Percentiles rank a stretch among this genome's conserved stretches.
These are phyloP conservation scores for Clitocybe nebularis DNA, from an alignment of 1,284 basidiomycete species.

Conservation along the genomic window DNA sequence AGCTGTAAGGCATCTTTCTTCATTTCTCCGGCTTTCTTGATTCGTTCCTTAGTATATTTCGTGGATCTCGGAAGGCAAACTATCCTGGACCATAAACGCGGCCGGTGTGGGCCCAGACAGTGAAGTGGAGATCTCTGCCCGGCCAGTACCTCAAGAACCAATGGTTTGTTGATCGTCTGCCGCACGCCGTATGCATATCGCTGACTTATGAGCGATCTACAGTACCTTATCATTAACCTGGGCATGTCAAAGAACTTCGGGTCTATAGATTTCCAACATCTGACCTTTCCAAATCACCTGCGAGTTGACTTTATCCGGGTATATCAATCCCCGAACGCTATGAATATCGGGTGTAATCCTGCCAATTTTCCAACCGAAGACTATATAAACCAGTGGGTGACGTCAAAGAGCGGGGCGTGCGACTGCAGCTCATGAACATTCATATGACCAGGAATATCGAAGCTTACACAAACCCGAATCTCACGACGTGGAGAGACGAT, in stretches of 20 bases:
- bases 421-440: neutral
- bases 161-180: slow-evolving; percentile 47
- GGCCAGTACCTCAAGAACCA: slow-evolving; percentile 81
- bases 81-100: slow-evolving; percentile 64
- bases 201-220: neutral
- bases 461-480: slow-evolving; percentile 39
- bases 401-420: neutral
- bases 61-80: slow-evolving; percentile 58
- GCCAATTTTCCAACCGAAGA: slow-evolving; percentile 58
- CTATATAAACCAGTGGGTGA: slow-evolving; percentile 52
- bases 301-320: slow-evolving; percentile 70
- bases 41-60: slow-evolving; percentile 51
- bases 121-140: slow-evolving; percentile 61
- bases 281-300: slow-evolving; percentile 62
- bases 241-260: slow-evolving; percentile 40
- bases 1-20: slow-evolving; percentile 31
- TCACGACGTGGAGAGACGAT: slow-evolving; percentile 38
- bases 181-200: neutral
- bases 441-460: slow-evolving; percentile 28
- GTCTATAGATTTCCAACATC: slow-evolving; percentile 48
- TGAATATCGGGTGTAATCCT: slow-evolving; percentile 71
- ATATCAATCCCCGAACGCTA: slow-evolving; percentile 53
- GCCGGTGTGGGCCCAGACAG: slow-evolving; percentile 60
- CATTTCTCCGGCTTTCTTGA: neutral
- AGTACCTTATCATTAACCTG: slow-evolving; percentile 41